Evolutionary conservation across 208 protist genomes (phyloP).

Genomic region (Crithidia brevicula): DNA sequence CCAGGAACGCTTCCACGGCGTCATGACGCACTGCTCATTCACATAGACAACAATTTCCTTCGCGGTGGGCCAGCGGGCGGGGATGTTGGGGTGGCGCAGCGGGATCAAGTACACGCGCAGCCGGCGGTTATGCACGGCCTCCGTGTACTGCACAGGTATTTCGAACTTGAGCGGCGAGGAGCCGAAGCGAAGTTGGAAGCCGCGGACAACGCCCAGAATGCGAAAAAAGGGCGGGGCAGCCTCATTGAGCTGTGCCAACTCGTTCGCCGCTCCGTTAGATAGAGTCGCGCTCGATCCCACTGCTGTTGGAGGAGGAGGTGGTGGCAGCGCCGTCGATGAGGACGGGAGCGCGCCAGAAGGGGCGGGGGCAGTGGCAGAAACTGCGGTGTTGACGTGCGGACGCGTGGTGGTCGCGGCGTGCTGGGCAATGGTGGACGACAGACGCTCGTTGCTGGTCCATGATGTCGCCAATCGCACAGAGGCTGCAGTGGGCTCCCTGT

Average conservation of each 20-base stretch:
- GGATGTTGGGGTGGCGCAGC: conserved; percentile 56
- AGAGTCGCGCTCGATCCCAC: not conserved
- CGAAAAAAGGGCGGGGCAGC: conserved; percentile 63
- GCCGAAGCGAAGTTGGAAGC: conserved; percentile 74
- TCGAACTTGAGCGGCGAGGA: conserved; percentile 68
- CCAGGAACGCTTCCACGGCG: conserved; percentile 79
- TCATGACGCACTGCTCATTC: conserved; percentile 68
- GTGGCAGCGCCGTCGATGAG: not conserved
- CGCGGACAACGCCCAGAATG: conserved; percentile 52
- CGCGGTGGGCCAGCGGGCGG: conserved; percentile 64
- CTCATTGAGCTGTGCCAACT: conserved; percentile 56
- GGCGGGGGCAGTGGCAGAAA: not conserved
- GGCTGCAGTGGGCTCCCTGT: not conserved
- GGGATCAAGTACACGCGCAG: conserved; percentile 72
- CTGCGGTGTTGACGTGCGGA: not conserved
- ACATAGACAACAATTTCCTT: conserved; percentile 83
- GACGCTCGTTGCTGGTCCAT: conserved; percentile 1
- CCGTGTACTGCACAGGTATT: conserved; percentile 60
- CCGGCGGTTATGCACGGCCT: conserved; percentile 53
- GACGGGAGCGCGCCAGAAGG: not conserved
- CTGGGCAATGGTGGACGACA: conserved; percentile 2
- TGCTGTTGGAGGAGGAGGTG: not conserved
- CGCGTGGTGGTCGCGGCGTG: conserved; percentile 4
- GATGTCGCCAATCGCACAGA: not conserved
- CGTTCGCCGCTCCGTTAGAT: conserved; percentile 14